phyloP scores from a whole-genome alignment of 2,329 filamentous ascomycete genomes.

The Colletotrichum scovillei region DNA sequence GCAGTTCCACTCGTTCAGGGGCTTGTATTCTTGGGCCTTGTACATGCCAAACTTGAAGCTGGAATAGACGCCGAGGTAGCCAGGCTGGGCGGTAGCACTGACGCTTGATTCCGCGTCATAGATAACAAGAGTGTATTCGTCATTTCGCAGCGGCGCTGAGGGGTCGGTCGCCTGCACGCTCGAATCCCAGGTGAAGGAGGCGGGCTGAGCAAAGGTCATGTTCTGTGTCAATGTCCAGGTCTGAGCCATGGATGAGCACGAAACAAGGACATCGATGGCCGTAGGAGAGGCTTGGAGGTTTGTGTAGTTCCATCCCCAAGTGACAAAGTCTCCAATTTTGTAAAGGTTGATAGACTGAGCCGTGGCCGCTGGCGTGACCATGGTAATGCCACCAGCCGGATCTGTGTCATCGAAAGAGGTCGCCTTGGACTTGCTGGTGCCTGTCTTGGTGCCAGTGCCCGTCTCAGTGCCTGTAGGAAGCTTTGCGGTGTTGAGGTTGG shows the following conservation, averaged over 20 bases:
- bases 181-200: constrained; percentile 68
- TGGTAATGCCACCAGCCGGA: constrained; percentile 60
- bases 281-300: constrained; percentile 67
- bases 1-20: constrained; percentile 65
- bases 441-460: constrained; percentile 41
- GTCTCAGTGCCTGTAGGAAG: constrained; percentile 38
- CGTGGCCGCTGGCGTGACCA: constrained; percentile 53
- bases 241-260: constrained; percentile 61
- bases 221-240: constrained; percentile 73
- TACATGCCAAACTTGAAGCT: constrained; percentile 70
- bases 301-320: constrained; percentile 75
- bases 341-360: constrained; percentile 61
- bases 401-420: constrained; percentile 58
- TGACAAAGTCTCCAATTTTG: constrained; percentile 70
- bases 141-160: constrained; percentile 59
- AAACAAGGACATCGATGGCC: constrained; percentile 69
- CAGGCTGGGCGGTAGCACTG: constrained; percentile 62
- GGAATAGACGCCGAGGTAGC: constrained; percentile 63
- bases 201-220: constrained; percentile 67
- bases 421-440: constrained; percentile 43
- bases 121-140: constrained; percentile 71
- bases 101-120: constrained; percentile 66
- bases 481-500: constrained; percentile 55
- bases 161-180: constrained; percentile 58
- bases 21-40: constrained; percentile 60